A percentile compares a stretch with the other conserved stretches of the same genome.
These are phyloP conservation scores for Scedosporium dehoogii DNA, from an alignment of 2,329 filamentous ascomycete genomes.

Conservation along the genomic window DNA sequence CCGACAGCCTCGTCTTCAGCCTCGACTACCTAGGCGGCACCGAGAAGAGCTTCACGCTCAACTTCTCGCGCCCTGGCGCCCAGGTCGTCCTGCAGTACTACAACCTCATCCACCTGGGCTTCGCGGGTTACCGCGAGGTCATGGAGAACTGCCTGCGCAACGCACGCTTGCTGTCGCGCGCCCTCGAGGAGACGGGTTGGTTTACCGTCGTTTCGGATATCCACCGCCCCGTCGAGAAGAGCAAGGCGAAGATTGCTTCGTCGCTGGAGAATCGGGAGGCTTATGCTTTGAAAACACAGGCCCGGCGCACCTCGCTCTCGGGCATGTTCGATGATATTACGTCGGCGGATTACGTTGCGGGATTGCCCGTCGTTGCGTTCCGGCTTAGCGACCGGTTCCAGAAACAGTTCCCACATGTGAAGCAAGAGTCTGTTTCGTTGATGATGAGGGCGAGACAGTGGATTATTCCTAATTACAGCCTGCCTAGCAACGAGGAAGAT, in stretches of 20 bases:
- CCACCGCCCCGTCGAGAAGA: constrained; percentile 42
- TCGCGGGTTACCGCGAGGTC: constrained; percentile 50
- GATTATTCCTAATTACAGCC: constrained; percentile 61
- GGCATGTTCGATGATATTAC: constrained; percentile 28
- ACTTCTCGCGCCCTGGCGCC: constrained; percentile 61
- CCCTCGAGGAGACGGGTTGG: constrained; percentile 56
- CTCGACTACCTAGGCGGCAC: constrained; percentile 63
- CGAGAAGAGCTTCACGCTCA: constrained; percentile 60
- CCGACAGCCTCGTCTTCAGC: constrained; percentile 60
- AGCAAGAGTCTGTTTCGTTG: constrained; percentile 53
- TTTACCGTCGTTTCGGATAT: constrained; percentile 57
- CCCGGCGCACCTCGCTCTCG: constrained; percentile 15
- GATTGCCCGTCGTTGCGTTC: constrained; percentile 61
- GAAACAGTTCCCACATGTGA: constrained; percentile 49
- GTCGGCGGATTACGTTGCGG: constrained; percentile 51
- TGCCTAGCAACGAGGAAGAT: constrained; percentile 51
- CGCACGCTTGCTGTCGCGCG: constrained; percentile 52
- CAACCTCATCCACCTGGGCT: constrained; percentile 62
- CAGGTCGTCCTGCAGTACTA: constrained; percentile 66
- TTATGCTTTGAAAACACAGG: constrained; percentile 7
- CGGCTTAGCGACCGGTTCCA: constrained; percentile 51
- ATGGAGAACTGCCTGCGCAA: constrained; percentile 60
- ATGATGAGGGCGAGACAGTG: constrained; percentile 57
- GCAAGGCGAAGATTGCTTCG: constrained; percentile 9
- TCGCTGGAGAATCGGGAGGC: constrained; percentile 17